These are phyloP conservation scores for Penicillium concentricum DNA, from an alignment of 2,329 filamentous ascomycete species.

Conservation along the genomic window DNA sequence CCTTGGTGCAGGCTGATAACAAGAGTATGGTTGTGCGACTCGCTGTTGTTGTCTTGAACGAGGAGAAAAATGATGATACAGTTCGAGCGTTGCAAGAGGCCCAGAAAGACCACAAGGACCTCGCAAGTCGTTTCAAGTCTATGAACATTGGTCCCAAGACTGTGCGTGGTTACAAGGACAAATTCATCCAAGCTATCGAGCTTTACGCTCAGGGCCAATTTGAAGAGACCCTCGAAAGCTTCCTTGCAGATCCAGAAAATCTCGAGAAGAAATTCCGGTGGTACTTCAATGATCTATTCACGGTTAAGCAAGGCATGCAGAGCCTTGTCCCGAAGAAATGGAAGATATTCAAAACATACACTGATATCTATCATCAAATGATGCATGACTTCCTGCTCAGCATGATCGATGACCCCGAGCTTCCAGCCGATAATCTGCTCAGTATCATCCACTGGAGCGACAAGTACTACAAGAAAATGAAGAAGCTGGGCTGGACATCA, in stretches of 20 bases:
- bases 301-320: slow-evolving; percentile 89
- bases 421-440: slow-evolving; percentile 83
- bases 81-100: slow-evolving; percentile 90
- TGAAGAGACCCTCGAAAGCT: slow-evolving; percentile 67
- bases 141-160: slow-evolving; percentile 92
- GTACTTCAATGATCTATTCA: slow-evolving; percentile 98
- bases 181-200: slow-evolving; percentile 80
- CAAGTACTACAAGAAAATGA: slow-evolving; percentile 96
- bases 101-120: slow-evolving; percentile 90
- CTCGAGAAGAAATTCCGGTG: slow-evolving; percentile 88
- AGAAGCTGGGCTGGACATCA: slow-evolving; percentile 75
- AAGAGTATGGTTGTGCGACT: slow-evolving; percentile 86
- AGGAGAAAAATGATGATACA: slow-evolving; percentile 93
- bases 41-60: slow-evolving; percentile 87
- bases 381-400: slow-evolving; percentile 93
- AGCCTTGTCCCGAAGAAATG: slow-evolving; percentile 92
- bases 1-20: slow-evolving; percentile 81
- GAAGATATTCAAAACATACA: slow-evolving; percentile 90
- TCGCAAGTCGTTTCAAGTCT: slow-evolving; percentile 88
- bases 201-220: slow-evolving; percentile 73
- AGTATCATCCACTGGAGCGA: slow-evolving; percentile 93
- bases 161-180: slow-evolving; percentile 93
- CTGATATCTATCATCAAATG: slow-evolving; percentile 82
- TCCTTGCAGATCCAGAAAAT: slow-evolving; percentile 76
- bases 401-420: slow-evolving; percentile 78